phyloP scores from a whole-genome alignment of 352 stramenopile genomes.

The Thraustochytrium sp. region DNA sequence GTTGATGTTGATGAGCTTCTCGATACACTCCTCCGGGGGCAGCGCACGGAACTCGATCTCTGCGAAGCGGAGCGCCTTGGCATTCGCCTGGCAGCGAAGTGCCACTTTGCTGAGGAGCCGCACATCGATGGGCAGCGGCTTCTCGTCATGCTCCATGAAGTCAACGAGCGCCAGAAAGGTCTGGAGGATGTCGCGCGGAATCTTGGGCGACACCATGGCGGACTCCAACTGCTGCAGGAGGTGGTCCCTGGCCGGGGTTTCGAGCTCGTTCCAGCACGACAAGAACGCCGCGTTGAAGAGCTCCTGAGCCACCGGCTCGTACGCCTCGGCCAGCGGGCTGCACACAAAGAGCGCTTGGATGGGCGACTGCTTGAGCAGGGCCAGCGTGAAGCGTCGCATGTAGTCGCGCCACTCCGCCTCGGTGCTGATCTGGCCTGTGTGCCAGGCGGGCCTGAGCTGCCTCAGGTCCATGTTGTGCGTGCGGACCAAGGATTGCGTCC shows the following conservation, averaged over 20 bases:
- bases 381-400: constrained; percentile 90
- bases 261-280: constrained; percentile 96
- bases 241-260: constrained; percentile 82
- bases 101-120: constrained; percentile 87
- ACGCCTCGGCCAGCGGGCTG: constrained; percentile 84
- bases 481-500: neutral
- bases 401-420: constrained; percentile 93
- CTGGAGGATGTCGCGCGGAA: constrained; percentile 91
- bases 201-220: constrained; percentile 75
- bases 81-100: constrained; percentile 93
- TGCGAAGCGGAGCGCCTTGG: constrained; percentile 92
- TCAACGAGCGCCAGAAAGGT: constrained; percentile 92
- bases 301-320: constrained; percentile 87
- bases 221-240: constrained; percentile 86
- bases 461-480: constrained; percentile 26
- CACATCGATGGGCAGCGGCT: constrained; percentile 81
- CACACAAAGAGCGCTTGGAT: constrained; percentile 83
- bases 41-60: constrained; percentile 86
- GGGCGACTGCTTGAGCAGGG: constrained; percentile 90
- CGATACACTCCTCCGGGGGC: constrained; percentile 85
- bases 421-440: constrained; percentile 49
- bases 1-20: constrained; percentile 97
- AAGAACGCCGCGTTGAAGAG: constrained; percentile 97
- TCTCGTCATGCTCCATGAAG: constrained; percentile 97
- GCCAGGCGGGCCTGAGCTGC: constrained; percentile 43